A percentile compares a stretch with the other conserved stretches of the same genome.
Conservation (phyloP, 768 basidiomycete genomes). For the Sarcomyxa edulis region DNA sequence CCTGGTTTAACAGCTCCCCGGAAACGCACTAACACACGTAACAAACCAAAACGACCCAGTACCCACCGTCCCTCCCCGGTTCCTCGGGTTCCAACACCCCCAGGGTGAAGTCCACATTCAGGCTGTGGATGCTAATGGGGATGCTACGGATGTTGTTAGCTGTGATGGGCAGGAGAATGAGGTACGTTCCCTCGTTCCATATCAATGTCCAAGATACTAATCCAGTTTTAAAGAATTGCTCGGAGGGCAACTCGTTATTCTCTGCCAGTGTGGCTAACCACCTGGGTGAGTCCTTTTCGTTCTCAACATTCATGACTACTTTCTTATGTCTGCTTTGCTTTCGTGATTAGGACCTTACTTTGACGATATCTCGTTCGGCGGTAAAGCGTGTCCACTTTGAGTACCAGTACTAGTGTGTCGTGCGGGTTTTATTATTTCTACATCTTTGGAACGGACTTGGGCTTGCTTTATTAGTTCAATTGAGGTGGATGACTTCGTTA, state of each 20-base stretch:
- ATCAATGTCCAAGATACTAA: not conserved
- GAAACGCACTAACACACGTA: constrained; percentile 14
- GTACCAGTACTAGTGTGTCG: too few species aligned
- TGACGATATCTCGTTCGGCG: constrained; percentile 23
- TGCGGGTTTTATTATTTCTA: too few species aligned
- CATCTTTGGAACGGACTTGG: too few species aligned
- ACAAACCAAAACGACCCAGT: constrained; percentile 40
- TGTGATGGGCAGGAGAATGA: constrained; percentile 37
- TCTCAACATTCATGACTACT: not conserved
- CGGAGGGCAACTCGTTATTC: constrained; percentile 15
- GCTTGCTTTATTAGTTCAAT: too few species aligned
- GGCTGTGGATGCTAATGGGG: constrained; percentile 20
- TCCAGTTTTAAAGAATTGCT: constrained; percentile 17
- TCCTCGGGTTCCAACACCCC: constrained; percentile 31
- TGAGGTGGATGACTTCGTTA: too few species aligned
- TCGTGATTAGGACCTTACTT: constrained; percentile 21
- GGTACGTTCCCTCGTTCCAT: constrained; percentile 9
- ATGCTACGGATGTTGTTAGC: constrained; percentile 20
- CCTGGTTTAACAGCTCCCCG: too few species aligned
- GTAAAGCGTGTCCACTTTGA: too few species aligned
- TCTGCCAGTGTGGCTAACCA: constrained; percentile 16
- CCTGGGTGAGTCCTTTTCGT: constrained; percentile 9
- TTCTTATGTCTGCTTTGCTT: not conserved
- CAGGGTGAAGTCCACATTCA: constrained; percentile 37
- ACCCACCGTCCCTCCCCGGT: constrained; percentile 29